Base-by-base conservation (phyloP, 805 yeast species). In the Cyberlindnera euphorbiiphila region DNA sequence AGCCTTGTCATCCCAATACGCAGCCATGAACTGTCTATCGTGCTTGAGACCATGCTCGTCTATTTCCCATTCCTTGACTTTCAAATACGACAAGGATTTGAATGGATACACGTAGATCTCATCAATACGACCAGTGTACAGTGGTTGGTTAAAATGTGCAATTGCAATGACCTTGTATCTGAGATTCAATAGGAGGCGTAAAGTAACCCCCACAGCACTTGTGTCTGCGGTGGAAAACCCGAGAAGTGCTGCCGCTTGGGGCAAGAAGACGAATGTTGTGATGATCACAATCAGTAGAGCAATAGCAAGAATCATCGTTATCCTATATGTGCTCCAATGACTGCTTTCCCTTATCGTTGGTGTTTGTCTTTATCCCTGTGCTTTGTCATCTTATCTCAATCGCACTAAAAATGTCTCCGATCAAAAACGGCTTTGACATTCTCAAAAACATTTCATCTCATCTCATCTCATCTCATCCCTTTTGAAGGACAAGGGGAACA, bases 21-120 rank as follows among this genome's bases (percentile, higher is more conserved):
- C 53, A 27, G 46, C 28, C 46, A 45, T 40, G 32, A 37, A 50
- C 31, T 50, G 51, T 13, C 55, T 37, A 26, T 50, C 55, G 33
- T 47, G 30, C 36, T 47, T 50, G 28, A 50, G 39, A 4, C 55
- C 55, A 32, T 29, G 32, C 33, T 46, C 45, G 38, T 49, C 53
- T 31, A 50, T 20, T 25, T 43, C 45, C 55, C 55, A 50, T 15
- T 29, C 27, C 3, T 34, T 17, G 2, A 41, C 47, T 6, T 31
- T 27, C 4, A 49, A 12, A 18, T 36, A 37, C 3, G 48, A 40
- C 11, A 39, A 36, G 2, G 51, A 47, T 25, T 50, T 50, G 19
- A 50, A 36, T 4, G 55, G 55, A 23, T 45, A 47, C 4, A 50
- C 42, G 24, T 33, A 32, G 13, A 50, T 39, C 30, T 37, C 27